phyloP scores from a whole-genome alignment of 441 rosid species.

The Pelargonium cotyledonis region DNA sequence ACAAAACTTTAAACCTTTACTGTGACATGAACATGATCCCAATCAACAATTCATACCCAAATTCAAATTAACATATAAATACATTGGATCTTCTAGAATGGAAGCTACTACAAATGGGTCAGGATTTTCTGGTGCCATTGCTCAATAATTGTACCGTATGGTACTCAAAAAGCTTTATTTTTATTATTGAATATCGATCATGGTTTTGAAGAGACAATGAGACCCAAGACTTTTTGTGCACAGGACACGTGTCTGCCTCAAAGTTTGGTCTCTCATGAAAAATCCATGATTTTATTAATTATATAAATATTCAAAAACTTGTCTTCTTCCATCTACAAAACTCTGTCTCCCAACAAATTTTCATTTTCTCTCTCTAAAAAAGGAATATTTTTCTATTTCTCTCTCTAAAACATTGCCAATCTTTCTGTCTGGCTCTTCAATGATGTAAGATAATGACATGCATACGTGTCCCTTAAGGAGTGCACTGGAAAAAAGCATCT shows the following conservation, averaged over 20 bases:
- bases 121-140: not conserved
- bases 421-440: slow-evolving; percentile 20
- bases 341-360: not conserved
- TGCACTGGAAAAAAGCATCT: slow-evolving; percentile 20
- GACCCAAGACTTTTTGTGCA: not conserved
- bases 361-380: slow-evolving; percentile 2
- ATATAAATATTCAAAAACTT: slow-evolving; percentile 6
- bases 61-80: too few relatives aligned
- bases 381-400: slow-evolving; percentile 5
- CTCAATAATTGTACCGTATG: slow-evolving; percentile 5
- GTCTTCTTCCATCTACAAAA: slow-evolving; percentile 21
- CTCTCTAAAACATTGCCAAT: slow-evolving; percentile 10
- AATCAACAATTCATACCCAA: too few relatives aligned
- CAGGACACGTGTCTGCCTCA: slow-evolving; percentile 39
- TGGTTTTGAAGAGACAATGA: not conserved
- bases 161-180: slow-evolving; percentile 2
- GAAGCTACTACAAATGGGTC: not conserved
- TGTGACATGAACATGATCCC: too few relatives aligned
- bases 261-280: slow-evolving; percentile 16
- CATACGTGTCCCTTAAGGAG: slow-evolving; percentile 35
- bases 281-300: slow-evolving; percentile 13
- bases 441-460: slow-evolving; percentile 29
- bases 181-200: not conserved
- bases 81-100: too few relatives aligned
- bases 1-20: too few relatives aligned